Conservation (phyloP, 1,284 basidiomycete species). For the Heterobasidion irregulare region DNA sequence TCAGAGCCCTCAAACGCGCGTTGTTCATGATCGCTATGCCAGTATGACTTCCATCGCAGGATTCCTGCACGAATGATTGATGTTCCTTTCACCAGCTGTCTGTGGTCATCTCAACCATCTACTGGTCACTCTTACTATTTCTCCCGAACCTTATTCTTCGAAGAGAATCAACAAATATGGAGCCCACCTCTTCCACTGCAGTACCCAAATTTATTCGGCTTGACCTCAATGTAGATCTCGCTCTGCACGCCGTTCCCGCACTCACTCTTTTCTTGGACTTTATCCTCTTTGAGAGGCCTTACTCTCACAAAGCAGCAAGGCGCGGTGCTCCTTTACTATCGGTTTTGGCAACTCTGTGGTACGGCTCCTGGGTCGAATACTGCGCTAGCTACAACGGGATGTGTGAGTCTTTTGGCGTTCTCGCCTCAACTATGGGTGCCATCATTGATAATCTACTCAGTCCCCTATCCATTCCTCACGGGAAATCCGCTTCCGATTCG, state of each 20-base stretch:
- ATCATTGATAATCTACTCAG: slow-evolving; percentile 23
- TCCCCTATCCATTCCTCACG: slow-evolving; percentile 78
- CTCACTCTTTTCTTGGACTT: slow-evolving; percentile 62
- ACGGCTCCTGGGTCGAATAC: slow-evolving; percentile 62
- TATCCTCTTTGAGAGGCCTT: slow-evolving; percentile 57
- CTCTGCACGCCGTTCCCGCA: slow-evolving; percentile 61
- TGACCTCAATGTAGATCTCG: slow-evolving; percentile 56
- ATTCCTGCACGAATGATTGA: slow-evolving; percentile 2
- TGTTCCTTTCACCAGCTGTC: slow-evolving; percentile 33
- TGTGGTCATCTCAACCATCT: slow-evolving; percentile 63
- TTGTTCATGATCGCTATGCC: slow-evolving; percentile 58
- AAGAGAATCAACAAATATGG: slow-evolving; percentile 14
- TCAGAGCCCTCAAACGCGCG: slow-evolving; percentile 41
- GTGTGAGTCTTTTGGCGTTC: slow-evolving; percentile 37
- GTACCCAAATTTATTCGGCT: slow-evolving; percentile 35
- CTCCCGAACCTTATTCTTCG: slow-evolving; percentile 49
- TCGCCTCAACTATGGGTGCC: neutral
- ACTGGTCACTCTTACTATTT: slow-evolving; percentile 55
- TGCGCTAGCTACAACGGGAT: slow-evolving; percentile 53
- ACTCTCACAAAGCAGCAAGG: slow-evolving; percentile 33
- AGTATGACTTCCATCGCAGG: slow-evolving; percentile 19
- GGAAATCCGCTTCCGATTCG: slow-evolving; percentile 40
- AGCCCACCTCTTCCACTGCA: slow-evolving; percentile 28
- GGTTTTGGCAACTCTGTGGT: slow-evolving; percentile 38
- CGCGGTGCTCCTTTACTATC: slow-evolving; percentile 38